A percentile compares a stretch with the other conserved stretches of the same genome.
Conservation (phyloP, 1,284 basidiomycete species). For the Cerioporus squamosus region DNA sequence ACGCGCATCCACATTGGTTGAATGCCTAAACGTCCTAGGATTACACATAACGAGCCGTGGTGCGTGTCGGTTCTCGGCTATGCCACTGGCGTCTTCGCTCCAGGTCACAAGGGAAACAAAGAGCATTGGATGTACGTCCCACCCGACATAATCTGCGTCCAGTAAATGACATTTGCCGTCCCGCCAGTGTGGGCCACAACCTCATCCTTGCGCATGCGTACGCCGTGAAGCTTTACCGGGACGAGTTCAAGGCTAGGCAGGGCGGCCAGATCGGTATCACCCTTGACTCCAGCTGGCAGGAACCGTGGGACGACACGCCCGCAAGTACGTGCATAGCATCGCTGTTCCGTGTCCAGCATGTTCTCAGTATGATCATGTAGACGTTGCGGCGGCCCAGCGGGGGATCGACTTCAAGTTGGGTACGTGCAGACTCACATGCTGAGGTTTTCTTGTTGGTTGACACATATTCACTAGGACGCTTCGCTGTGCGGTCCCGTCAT, state of each 20-base stretch:
- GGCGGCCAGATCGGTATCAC: conserved; percentile 76
- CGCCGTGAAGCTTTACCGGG: conserved; percentile 66
- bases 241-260: conserved; percentile 58
- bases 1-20: no score
- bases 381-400: conserved; percentile 47
- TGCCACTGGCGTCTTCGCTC: conserved; percentile 64
- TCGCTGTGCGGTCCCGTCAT: conserved; percentile 26
- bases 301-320: conserved; percentile 51
- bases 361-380: conserved; percentile 24
- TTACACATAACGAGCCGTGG: conserved; percentile 78
- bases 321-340: conserved; percentile 40
- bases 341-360: background rate
- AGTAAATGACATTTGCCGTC: background rate
- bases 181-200: conserved; percentile 63
- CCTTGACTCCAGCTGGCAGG: conserved; percentile 52
- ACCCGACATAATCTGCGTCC: background rate
- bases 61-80: conserved; percentile 70
- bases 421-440: conserved; percentile 5
- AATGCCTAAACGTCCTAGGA: conserved; percentile 40
- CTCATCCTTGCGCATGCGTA: conserved; percentile 73
- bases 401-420: conserved; percentile 45
- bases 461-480: conserved; percentile 29
- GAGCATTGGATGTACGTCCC: conserved; percentile 74
- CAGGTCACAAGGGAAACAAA: conserved; percentile 67
- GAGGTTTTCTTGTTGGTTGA: background rate